A percentile compares a stretch with the other conserved stretches of the same genome.
These are phyloP conservation scores for Aspergillus sp. DNA, from an alignment of 2,329 filamentous ascomycete species.

Conservation along the genomic window DNA sequence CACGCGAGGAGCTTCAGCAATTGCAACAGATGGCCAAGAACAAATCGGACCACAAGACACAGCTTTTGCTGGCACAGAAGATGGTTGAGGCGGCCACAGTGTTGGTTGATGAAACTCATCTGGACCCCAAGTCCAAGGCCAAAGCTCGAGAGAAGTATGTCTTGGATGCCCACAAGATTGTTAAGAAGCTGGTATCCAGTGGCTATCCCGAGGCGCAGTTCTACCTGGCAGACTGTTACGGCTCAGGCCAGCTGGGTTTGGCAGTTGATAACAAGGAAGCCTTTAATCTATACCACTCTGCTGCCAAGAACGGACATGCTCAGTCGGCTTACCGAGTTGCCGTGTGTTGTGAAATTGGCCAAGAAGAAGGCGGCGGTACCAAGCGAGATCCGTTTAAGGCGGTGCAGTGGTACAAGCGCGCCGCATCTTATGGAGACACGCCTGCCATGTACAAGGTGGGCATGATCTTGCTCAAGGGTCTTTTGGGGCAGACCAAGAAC, in stretches of 20 bases:
- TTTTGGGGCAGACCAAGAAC: slow-evolving; percentile 81
- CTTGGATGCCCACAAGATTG: slow-evolving; percentile 78
- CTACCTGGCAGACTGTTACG: slow-evolving; percentile 83
- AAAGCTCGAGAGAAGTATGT: slow-evolving; percentile 77
- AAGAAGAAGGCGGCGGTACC: slow-evolving; percentile 90
- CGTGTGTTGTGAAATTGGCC: slow-evolving; percentile 93
- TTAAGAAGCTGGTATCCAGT: slow-evolving; percentile 76
- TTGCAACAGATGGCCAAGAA: slow-evolving; percentile 65
- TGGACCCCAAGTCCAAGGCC: slow-evolving; percentile 59
- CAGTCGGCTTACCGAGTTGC: slow-evolving; percentile 89
- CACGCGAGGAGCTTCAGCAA: slow-evolving; percentile 69
- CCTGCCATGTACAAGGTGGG: slow-evolving; percentile 98
- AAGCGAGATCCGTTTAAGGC: slow-evolving; percentile 87
- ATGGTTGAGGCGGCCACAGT: slow-evolving; percentile 79
- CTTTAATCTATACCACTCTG: slow-evolving; percentile 87
- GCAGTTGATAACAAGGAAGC: slow-evolving; percentile 86
- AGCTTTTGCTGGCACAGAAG: slow-evolving; percentile 73
- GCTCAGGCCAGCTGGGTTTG: slow-evolving; percentile 72
- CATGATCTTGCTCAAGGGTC: slow-evolving; percentile 88
- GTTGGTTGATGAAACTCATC: slow-evolving; percentile 68
- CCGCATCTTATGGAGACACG: slow-evolving; percentile 81
- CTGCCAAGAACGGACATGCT: slow-evolving; percentile 82
- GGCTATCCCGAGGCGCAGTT: slow-evolving; percentile 88
- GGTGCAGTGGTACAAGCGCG: slow-evolving; percentile 96
- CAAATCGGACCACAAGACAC: slow-evolving; percentile 66